phyloP scores from a whole-genome alignment of 2,329 filamentous ascomycete species.

The Aspergillus eucalypticola region DNA sequence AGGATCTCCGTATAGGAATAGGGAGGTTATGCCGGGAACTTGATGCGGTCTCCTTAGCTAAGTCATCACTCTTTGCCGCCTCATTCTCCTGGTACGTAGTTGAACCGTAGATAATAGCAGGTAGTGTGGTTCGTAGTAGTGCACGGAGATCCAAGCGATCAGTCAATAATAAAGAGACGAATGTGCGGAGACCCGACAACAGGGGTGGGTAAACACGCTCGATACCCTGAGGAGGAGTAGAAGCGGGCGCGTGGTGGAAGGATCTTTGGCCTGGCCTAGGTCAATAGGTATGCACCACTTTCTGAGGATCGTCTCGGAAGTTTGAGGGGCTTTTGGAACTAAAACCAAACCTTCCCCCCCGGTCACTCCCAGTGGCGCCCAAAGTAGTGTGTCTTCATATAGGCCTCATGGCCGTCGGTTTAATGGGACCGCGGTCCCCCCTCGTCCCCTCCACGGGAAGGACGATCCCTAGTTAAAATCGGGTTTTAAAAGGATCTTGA shows the following conservation, averaged over 20 bases:
- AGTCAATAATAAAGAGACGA: conserved; percentile 8
- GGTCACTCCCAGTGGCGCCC: not conserved
- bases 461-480: not conserved
- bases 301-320: conserved; percentile 26
- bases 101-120: not conserved
- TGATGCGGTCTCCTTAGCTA: conserved; percentile 6
- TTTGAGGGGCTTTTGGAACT: conserved; percentile 23
- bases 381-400: not conserved
- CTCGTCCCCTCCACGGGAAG: not conserved
- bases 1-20: not conserved
- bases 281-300: conserved; percentile 9
- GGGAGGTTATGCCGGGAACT: not conserved
- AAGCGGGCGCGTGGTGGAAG: conserved; percentile 11
- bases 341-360: not conserved
- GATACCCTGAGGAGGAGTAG: not conserved
- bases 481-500: not conserved
- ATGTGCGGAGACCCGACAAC: conserved; percentile 8
- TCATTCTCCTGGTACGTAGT: conserved; percentile 3
- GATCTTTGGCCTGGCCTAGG: conserved; percentile 9
- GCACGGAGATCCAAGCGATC: not conserved
- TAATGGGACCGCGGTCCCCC: not conserved
- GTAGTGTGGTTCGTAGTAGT: not conserved
- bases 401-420: not conserved
- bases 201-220: conserved; percentile 8
- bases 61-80: conserved; percentile 7